phyloP scores from a whole-genome alignment of 2,329 filamentous ascomycete genomes.

The Fusarium transvaalense region DNA sequence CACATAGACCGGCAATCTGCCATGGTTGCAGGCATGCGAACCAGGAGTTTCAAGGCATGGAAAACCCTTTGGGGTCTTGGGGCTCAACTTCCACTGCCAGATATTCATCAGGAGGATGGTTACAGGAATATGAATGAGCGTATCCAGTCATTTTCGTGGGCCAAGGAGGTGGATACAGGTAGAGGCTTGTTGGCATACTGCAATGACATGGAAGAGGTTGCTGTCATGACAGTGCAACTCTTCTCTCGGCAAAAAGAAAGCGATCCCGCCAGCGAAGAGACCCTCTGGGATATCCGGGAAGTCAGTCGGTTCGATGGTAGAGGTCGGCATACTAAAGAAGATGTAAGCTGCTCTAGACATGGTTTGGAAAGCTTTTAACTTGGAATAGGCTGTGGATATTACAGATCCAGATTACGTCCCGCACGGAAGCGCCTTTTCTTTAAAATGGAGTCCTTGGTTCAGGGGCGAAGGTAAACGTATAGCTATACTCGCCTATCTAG shows the following conservation, averaged over 20 bases:
- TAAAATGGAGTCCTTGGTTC: constrained; percentile 69
- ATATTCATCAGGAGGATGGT: constrained; percentile 50
- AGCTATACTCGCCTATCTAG: constrained; percentile 64
- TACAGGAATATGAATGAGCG: constrained; percentile 58
- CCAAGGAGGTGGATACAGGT: constrained; percentile 56
- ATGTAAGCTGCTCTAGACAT: constrained; percentile 30
- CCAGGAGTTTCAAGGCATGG: constrained; percentile 63
- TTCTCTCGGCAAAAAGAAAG: constrained; percentile 43
- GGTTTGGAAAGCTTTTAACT: constrained; percentile 17
- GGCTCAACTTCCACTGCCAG: constrained; percentile 63
- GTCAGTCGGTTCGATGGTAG: constrained; percentile 61
- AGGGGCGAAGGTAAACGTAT: constrained; percentile 51
- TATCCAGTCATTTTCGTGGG: constrained; percentile 67
- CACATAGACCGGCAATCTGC: constrained; percentile 50
- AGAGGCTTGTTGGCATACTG: constrained; percentile 64
- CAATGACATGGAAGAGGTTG: constrained; percentile 64
- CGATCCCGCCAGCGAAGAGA: constrained; percentile 46
- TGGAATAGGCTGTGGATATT: constrained; percentile 46
- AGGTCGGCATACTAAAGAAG: constrained; percentile 59
- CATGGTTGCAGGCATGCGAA: constrained; percentile 50
- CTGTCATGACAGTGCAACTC: constrained; percentile 63
- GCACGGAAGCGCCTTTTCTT: constrained; percentile 61
- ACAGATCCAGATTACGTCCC: constrained; percentile 64
- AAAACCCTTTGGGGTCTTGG: constrained; percentile 68
- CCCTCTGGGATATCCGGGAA: constrained; percentile 65